Base-by-base conservation (phyloP, 371 early-diverging fungal genomes). In the Rhizopus sp. region DNA sequence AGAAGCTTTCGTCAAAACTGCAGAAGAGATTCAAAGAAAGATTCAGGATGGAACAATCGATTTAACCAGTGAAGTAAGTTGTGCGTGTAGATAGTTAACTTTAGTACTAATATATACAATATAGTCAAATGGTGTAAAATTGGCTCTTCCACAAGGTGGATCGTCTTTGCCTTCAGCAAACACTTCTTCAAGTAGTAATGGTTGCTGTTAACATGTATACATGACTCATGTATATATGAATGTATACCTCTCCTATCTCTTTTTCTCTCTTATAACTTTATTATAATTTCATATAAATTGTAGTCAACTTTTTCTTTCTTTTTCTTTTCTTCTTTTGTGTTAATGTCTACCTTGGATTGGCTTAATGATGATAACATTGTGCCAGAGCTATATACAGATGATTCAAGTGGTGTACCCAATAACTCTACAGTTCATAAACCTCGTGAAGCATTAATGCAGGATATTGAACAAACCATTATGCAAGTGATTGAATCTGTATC, bases 1-100 rank as follows among this genome's bases (percentile, higher is more conserved):
- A 53, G 87, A 91, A 54, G 90, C 74, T 10, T 78, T 78, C 60
- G 62, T 66, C 10, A 64, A 72, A 51, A 78, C 79, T 12, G 73
- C 76, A 42, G 61, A 69, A 41, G 73, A 62, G 13, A 78, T 78
- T 42, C 69, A 68, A 38, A 61, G 65, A 48, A 78, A 78, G 66
- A 78, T 78, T 50, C 68, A 69, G 33, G 65, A 57, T 49, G 79
- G 79, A 7, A 66, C 46, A 2, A 75, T 78, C 52, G 79, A 78
- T 50, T 49, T 75, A 55, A 72, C 72, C 10, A 73, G 69, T 47
- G 76, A 78, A 58, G 76, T 76, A 72, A 58, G 57, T 30, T 42
- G 35, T 40, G 44, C 39, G 16, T 13, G 31, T 49, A 4, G 5
- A 7, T 33, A 12, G 16, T 16, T 16, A 7, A 29, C 16, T 30